phyloP scores from a whole-genome alignment of 2,329 filamentous ascomycete species.

The Xylaria sp. region DNA sequence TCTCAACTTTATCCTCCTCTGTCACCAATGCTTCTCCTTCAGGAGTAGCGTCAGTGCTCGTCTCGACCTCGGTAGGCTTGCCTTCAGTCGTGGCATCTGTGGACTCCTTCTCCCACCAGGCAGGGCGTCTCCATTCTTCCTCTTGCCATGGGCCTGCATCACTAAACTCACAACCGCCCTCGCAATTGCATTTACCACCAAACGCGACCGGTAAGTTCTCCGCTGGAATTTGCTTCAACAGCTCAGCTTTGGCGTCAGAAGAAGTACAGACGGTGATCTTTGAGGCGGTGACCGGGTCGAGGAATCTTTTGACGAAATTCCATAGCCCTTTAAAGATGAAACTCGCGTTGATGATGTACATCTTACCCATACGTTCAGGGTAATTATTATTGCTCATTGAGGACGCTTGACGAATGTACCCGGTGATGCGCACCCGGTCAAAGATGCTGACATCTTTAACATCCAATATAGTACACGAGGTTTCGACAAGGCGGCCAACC shows the following conservation, averaged over 20 bases:
- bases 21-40: conserved; percentile 23
- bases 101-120: conserved; percentile 69
- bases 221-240: conserved; percentile 83
- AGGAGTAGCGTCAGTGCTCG: conserved; percentile 48
- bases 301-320: conserved; percentile 87
- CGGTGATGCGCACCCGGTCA: conserved; percentile 85
- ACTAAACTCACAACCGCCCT: conserved; percentile 84
- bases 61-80: conserved; percentile 46
- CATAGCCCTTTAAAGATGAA: conserved; percentile 72
- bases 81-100: conserved; percentile 48
- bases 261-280: conserved; percentile 93
- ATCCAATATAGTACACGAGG: conserved; percentile 98
- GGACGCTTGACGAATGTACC: conserved; percentile 85
- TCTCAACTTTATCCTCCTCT: conserved; percentile 26
- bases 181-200: conserved; percentile 84
- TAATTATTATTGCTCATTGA: conserved; percentile 98
- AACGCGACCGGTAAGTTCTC: conserved; percentile 92
- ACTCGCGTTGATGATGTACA: conserved; percentile 91
- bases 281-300: conserved; percentile 94
- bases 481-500: conserved; percentile 88
- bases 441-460: conserved; percentile 90
- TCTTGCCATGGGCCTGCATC: conserved; percentile 93
- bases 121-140: conserved; percentile 70
- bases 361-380: conserved; percentile 92
- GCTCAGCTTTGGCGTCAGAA: conserved; percentile 79